These are phyloP conservation scores for Daedaleopsis sinensis DNA, from an alignment of 768 basidiomycete genomes.

Conservation along the genomic window DNA sequence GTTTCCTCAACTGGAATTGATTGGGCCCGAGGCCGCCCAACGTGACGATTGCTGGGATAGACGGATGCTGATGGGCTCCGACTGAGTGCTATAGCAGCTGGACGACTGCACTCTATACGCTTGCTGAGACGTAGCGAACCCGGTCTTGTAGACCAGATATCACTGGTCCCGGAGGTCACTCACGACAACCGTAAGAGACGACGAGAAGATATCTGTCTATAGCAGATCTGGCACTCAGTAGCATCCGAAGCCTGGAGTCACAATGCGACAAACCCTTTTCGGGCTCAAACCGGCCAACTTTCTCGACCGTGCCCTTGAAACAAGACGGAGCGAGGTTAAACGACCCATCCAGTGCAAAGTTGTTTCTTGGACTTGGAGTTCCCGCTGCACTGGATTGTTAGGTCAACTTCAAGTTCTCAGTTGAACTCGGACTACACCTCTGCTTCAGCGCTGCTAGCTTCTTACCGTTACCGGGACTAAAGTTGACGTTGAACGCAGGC, in stretches of 20 bases:
- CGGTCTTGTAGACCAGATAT: constrained; percentile 72
- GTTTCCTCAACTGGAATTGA: too few relatives aligned
- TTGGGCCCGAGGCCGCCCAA: constrained; percentile 83
- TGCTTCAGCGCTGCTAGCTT: too few relatives aligned
- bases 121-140: constrained; percentile 80
- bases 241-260: too few relatives aligned
- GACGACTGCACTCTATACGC: constrained; percentile 80
- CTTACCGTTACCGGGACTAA: too few relatives aligned
- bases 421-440: too few relatives aligned
- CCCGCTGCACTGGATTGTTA: too few relatives aligned
- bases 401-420: too few relatives aligned
- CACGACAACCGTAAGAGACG: constrained; percentile 86
- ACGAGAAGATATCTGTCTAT: constrained; percentile 94
- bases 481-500: too few relatives aligned
- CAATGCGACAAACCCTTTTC: constrained; percentile 61
- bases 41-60: constrained; percentile 77
- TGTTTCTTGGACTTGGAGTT: constrained; percentile 27
- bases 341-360: constrained; percentile 63
- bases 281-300: constrained; percentile 65
- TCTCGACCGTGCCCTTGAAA: constrained; percentile 59
- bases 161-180: constrained; percentile 27
- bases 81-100: constrained; percentile 80
- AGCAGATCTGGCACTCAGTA: too few relatives aligned
- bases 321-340: constrained; percentile 60
- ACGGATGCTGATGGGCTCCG: constrained; percentile 75